Base-by-base conservation (phyloP, 1,139 yeast genomes). In the Eremothecium coryli region DNA sequence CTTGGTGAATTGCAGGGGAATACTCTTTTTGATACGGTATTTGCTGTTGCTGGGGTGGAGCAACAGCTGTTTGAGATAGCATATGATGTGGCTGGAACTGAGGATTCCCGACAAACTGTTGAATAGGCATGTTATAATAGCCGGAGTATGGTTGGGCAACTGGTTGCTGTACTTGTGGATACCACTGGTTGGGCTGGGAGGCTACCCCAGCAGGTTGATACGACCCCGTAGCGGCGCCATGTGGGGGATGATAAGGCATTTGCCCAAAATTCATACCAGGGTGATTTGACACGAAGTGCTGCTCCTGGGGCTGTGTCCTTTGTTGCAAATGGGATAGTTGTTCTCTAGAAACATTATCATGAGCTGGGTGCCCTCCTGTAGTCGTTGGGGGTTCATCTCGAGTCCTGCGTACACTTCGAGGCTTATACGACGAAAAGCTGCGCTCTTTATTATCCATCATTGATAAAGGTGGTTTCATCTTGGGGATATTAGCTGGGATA, bases 371-470 rank as follows among this genome's bases (percentile, higher is more conserved):
- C n/a, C n/a, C n/a, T n/a, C n/a, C n/a, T n/a, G n/a, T n/a, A n/a
- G n/a, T n/a, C n/a, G n/a, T n/a, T n/a, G n/a, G n/a, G n/a, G n/a
- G n/a, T n/a, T n/a, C n/a, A n/a, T n/a, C n/a, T n/a, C n/a, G n/a
- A n/a, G n/a, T n/a, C n/a, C 12, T 11, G 31, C 46, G 46, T 17
- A 41, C 30, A 24, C 35, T 44, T 35, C 55, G 43, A 8, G 55
- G 46, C 23, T 37, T 44, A 32, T 51, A 51, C n/a, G 30, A 5
- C 7, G 30, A 14, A 8, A 10, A 20, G 11, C 43, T 38, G 15
- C 34, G 36, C 4, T 34, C 24, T 25, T 29, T 13, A 10, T 26
- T 20, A 23, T 30, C 3, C 8, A 36, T 29, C 46, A 42, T 42
- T 5, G 43, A 40, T 8, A 29, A 28, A 3, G 53, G 51, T 8